Evolutionary conservation across 331 rosid genomes (phyloP).

Genomic region (Pyracantha coccinea): DNA sequence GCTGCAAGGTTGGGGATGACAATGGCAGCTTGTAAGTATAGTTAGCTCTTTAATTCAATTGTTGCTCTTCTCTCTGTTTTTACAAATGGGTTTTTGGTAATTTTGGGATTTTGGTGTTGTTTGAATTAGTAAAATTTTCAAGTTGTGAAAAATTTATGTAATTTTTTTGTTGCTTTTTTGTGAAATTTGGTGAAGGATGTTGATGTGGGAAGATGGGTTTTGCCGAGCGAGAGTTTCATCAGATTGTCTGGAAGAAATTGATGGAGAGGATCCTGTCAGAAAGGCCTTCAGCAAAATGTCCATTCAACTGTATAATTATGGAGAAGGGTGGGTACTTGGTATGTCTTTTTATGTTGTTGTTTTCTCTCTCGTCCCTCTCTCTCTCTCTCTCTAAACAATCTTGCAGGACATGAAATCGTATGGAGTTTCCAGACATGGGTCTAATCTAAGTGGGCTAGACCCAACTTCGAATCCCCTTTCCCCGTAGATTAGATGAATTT

Average conservation of each 20-base stretch:
- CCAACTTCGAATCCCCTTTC: too few species aligned
- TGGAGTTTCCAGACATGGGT: too few species aligned
- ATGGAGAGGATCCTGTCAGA: slow-evolving; percentile 90
- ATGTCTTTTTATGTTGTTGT: slow-evolving; percentile 53
- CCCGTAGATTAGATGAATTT: too few species aligned
- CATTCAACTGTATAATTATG: slow-evolving; percentile 96
- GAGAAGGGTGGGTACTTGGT: slow-evolving; percentile 99
- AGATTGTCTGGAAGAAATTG: slow-evolving; percentile 68
- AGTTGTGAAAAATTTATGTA: not conserved
- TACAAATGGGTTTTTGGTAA: not conserved
- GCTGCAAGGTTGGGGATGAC: slow-evolving; percentile 98
- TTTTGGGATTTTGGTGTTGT: not conserved
- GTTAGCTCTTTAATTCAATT: not conserved
- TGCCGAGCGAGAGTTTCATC: slow-evolving; percentile 71
- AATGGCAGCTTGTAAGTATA: slow-evolving; percentile 82
- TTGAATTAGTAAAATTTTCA: not conserved
- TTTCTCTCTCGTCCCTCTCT: not conserved
- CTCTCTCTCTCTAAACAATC: not conserved
- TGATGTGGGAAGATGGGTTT: slow-evolving; percentile 99
- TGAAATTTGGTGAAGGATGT: slow-evolving; percentile 53
- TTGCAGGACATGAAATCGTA: not conserved
- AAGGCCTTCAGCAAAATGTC: slow-evolving; percentile 99
- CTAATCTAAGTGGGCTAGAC: too few species aligned
- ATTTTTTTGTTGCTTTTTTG: not conserved
- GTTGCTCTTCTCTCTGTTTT: not conserved